These are phyloP conservation scores for Skeletonema menzelii DNA, from an alignment of 108 stramenopile species.

Conservation along the genomic window DNA sequence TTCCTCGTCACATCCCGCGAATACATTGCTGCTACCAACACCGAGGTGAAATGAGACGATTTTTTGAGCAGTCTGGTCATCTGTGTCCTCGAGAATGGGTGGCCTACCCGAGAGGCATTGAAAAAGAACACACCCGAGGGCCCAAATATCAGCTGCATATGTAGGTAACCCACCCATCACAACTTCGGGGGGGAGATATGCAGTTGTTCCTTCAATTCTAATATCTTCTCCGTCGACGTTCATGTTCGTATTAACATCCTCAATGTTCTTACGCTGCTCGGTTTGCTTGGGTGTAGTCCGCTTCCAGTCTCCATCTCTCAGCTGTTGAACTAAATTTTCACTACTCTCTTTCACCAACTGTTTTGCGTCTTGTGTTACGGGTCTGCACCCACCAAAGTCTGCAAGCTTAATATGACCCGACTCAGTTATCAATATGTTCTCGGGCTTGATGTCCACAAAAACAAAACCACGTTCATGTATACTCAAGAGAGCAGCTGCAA, in stretches of 20 bases:
- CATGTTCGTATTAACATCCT: constrained; percentile 15
- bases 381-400: constrained; percentile 96
- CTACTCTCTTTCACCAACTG: constrained; percentile 38
- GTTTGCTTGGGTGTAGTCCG: constrained; percentile 3
- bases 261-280: neutral
- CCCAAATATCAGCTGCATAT: constrained; percentile 92
- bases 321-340: constrained; percentile 55
- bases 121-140: constrained; percentile 94
- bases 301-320: constrained; percentile 95
- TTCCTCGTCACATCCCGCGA: constrained; percentile 39
- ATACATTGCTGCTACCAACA: constrained; percentile 48
- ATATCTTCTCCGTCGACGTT: constrained; percentile 61
- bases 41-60: constrained; percentile 82
- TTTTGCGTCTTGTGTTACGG: constrained; percentile 75
- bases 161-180: constrained; percentile 79
- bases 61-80: constrained; percentile 63
- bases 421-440: constrained; percentile 94
- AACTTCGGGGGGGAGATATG: constrained; percentile 97
- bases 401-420: constrained; percentile 94
- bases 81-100: constrained; percentile 84
- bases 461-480: constrained; percentile 90
- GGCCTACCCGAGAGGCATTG: constrained; percentile 92
- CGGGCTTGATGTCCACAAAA: constrained; percentile 93
- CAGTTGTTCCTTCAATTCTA: constrained; percentile 95
- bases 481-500: constrained; percentile 85